Evolutionary conservation across 805 yeast species (phyloP).

Genomic region (Cyberlindnera euphorbiiphila): DNA sequence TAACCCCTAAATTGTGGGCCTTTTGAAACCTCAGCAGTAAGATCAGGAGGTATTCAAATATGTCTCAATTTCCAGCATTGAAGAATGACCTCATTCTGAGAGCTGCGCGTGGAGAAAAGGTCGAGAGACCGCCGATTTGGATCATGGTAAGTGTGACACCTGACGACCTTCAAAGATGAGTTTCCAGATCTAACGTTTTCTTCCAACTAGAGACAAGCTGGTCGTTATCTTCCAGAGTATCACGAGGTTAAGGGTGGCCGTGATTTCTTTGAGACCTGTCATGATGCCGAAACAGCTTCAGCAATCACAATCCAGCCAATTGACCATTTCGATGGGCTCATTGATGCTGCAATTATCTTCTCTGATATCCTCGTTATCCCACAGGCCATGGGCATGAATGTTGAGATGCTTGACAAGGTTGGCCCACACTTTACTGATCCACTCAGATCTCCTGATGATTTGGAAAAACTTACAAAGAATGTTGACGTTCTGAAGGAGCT

Average conservation of each 20-base stretch:
- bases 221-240: slow-evolving; percentile 86
- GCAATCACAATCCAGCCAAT: slow-evolving; percentile 95
- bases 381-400: slow-evolving; percentile 96
- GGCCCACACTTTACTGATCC: slow-evolving; percentile 95
- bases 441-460: slow-evolving; percentile 67
- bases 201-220: slow-evolving; percentile 73
- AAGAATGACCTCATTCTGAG: slow-evolving; percentile 88
- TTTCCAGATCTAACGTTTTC: slow-evolving; percentile 24
- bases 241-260: slow-evolving; percentile 80
- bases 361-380: slow-evolving; percentile 95
- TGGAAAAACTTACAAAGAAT: slow-evolving; percentile 51
- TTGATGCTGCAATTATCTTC: slow-evolving; percentile 96
- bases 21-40: not conserved
- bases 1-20: not conserved
- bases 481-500: slow-evolving; percentile 74
- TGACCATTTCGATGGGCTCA: slow-evolving; percentile 79
- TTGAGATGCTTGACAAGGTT: slow-evolving; percentile 87
- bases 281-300: slow-evolving; percentile 91
- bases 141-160: slow-evolving; percentile 51
- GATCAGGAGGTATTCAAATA: not conserved
- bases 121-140: slow-evolving; percentile 98
- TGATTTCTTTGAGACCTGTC: slow-evolving; percentile 93
- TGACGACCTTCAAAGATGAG: too few species aligned
- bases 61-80: slow-evolving; percentile 59
- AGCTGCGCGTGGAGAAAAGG: slow-evolving; percentile 86